A percentile compares a stretch with the other conserved stretches of the same genome.
These are phyloP conservation scores for Trichoderma cornu-damae DNA, from an alignment of 2,329 filamentous ascomycete genomes.

Conservation along the genomic window DNA sequence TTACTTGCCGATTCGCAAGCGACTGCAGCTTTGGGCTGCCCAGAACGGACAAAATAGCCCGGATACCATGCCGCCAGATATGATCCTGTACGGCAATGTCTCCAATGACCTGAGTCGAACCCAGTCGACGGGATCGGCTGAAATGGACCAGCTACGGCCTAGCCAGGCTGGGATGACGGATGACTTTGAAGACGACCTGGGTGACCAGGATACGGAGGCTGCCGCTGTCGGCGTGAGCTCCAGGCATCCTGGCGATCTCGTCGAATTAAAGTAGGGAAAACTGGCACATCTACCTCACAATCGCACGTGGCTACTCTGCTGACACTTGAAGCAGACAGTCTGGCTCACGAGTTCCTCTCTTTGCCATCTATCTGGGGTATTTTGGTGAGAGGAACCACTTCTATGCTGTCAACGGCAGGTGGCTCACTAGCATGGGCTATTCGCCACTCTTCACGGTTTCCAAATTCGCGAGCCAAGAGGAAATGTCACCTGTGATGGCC, in stretches of 20 bases:
- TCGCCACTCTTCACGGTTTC: slow-evolving; percentile 47
- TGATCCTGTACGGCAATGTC: slow-evolving; percentile 26
- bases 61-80: slow-evolving; percentile 25
- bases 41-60: slow-evolving; percentile 31
- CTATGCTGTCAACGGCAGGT: slow-evolving; percentile 49
- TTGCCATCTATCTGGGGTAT: slow-evolving; percentile 50
- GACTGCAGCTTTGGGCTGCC: slow-evolving; percentile 39
- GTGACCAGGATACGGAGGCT: slow-evolving; percentile 26
- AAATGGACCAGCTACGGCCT: slow-evolving; percentile 29
- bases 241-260: slow-evolving; percentile 43
- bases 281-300: background rate
- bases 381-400: slow-evolving; percentile 49
- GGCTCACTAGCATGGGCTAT: slow-evolving; percentile 40
- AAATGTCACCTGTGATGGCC: slow-evolving; percentile 38
- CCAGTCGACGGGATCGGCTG: slow-evolving; percentile 32
- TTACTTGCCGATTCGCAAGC: slow-evolving; percentile 35
- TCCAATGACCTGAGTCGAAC: slow-evolving; percentile 32
- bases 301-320: slow-evolving; percentile 16
- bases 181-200: slow-evolving; percentile 27
- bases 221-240: slow-evolving; percentile 26
- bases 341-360: slow-evolving; percentile 41
- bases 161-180: slow-evolving; percentile 25
- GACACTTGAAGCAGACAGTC: slow-evolving; percentile 25
- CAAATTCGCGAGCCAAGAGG: slow-evolving; percentile 39
- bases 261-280: slow-evolving; percentile 42